These are phyloP conservation scores for Solanum aculeatissimum DNA, from an alignment of 305 asterid species.

Conservation along the genomic window DNA sequence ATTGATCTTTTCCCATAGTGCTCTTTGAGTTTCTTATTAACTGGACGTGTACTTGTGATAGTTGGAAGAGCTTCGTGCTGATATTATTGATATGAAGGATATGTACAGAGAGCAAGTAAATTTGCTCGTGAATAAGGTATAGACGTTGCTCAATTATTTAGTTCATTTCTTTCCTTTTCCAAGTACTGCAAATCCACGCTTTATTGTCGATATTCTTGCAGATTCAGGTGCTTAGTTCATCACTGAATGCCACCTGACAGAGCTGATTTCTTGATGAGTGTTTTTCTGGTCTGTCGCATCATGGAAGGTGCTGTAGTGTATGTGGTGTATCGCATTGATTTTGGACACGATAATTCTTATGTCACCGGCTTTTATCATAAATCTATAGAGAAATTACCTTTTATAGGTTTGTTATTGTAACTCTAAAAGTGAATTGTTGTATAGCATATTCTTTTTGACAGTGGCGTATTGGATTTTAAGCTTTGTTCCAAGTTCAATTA, in stretches of 20 bases:
- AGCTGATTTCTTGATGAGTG: neutral
- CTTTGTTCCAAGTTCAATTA: neutral
- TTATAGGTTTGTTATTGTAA: neutral
- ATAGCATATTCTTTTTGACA: neutral
- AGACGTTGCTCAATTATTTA: neutral
- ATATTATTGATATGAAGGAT: slow-evolving; percentile 86
- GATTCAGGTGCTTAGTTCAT: slow-evolving; percentile 66
- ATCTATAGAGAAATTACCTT: neutral
- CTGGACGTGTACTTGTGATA: slow-evolving; percentile 12
- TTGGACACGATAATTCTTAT: neutral
- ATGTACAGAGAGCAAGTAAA: slow-evolving; percentile 99
- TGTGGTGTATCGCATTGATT: neutral
- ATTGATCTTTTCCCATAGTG: neutral
- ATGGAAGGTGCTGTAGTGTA: neutral
- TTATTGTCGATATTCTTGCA: slow-evolving; percentile 16
- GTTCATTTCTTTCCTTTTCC: neutral
- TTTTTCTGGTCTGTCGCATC: slow-evolving; percentile 8
- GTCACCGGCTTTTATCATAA: neutral
- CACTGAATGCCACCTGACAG: slow-evolving; percentile 29
- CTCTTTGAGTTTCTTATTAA: neutral
- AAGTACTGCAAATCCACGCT: neutral
- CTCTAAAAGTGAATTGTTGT: neutral
- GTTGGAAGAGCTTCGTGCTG: slow-evolving; percentile 98
- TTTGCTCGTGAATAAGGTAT: slow-evolving; percentile 81
- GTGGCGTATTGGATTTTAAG: neutral